Base-by-base conservation (phyloP, 108 stramenopile genomes). In the Craspedostauros australis region DNA sequence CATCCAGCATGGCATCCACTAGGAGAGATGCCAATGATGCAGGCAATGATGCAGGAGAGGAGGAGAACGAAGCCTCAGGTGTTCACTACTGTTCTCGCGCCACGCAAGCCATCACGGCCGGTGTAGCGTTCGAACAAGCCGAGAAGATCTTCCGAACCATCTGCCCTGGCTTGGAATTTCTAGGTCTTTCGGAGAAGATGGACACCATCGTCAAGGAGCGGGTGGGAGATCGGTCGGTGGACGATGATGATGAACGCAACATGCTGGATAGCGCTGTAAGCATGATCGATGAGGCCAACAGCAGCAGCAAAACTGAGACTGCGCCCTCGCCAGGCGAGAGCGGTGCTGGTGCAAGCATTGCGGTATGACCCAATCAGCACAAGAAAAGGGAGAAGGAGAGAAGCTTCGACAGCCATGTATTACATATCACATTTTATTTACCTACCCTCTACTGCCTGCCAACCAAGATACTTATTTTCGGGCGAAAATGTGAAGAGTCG, bases 81-180 rank as follows among this genome's bases (percentile, higher is more conserved):
- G 34, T 89, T 14, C 79, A 85, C 37, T 24, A 76, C 41, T 77
- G 73, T 23, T 45, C 52, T 26, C 63, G 64, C 19, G 46, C 58
- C 30, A 72, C 33, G 29, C 76, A 76, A 54, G 66, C 54, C 12
- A 44, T 86, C 51, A 75, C 74, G 4, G 71, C 70, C 19, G 88
- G 86, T 53, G 55, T 40, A 34, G 76, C 88, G 30, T 85, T 90
- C 64, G 77, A 71, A 25, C 76, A 83, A 68, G 88, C 88, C 3
- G 54, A 68, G 57, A 50, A 50, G 14, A 73, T 90, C 7, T 90
- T 90, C 61, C 43, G 69, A 4, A 23, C 46, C 11, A 85, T 90
- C 55, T 88, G 87, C 65, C 83, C 80, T n/a, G 72, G 67, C 25
- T 36, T 34, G 16, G 69, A 80, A 19, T 88, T 88, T 57, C 58